Evolutionary conservation across 73 alveolate genomes (phyloP), one percentile per base, ranked within the genome.

Genomic region (Symbiodinium pilosum): DNA sequence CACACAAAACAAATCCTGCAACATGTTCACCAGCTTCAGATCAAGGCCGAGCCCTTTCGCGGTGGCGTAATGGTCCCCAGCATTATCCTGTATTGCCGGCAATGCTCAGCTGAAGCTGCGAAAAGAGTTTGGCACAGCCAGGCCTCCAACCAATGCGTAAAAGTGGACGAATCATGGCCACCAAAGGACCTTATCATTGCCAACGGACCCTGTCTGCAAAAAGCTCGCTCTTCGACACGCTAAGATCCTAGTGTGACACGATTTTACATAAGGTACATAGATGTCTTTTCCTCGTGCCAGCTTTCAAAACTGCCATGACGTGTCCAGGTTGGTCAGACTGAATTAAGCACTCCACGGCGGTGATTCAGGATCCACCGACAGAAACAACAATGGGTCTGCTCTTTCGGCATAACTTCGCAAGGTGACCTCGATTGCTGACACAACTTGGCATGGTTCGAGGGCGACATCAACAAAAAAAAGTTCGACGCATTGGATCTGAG

Each of bases 121-220:
- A n/a, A n/a, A n/a, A n/a, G n/a, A n/a, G n/a, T n/a, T 30, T 43
- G 47, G 42, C 54, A 28, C 20, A 28, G 14, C 43, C n/a, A 59
- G 32, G 41, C 95, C 95, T 88, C 95, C 56, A 88, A 43, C 95
- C 95, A 88, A 59, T 88, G 95, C 30, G 95, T 56, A 36, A 88
- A 88, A 41, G 95, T 88, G 44, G 86, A 59, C 40, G 86, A 59
- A 21, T 88, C 64, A 41, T 88, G 95, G 42, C 85, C 86, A 1
- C 86, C 95, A n/a, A 88, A 88, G 44, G 95, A 88, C 95, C 95
- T 88, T 39, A 14, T 59, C 8, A 34, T 4, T 14, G 77, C 77
- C 8, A 59, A 5, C 77, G 6, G 34, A 14, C 34, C 38, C 34
- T 14, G 77, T 8, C 38, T 52, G 28, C 69, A 12, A 12, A 9